phyloP scores from a whole-genome alignment of 176 grass and related monocot species.

The Urochloa ruziziensis region DNA sequence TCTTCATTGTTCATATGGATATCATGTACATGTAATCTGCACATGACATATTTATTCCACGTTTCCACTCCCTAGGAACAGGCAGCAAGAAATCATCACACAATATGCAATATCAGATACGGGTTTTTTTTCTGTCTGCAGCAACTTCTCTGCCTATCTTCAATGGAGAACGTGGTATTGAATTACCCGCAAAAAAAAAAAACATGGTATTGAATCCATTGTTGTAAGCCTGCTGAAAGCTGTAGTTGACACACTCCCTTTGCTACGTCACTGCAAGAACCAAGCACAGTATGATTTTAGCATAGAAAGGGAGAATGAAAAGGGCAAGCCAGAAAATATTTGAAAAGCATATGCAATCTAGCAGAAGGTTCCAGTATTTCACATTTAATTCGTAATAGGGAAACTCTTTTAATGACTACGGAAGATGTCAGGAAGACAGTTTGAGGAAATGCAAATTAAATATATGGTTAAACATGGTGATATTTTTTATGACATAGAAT shows the following conservation, averaged over 20 bases:
- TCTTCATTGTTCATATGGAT: not conserved
- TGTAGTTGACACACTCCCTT: not conserved
- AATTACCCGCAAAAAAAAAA: too few species aligned
- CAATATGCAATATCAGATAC: too few species aligned
- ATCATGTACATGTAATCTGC: not conserved
- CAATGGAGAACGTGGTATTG: not conserved
- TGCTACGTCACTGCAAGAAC: slow-evolving; percentile 26
- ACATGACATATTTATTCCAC: not conserved
- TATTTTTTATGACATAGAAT: not conserved
- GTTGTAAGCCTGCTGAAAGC: not conserved
- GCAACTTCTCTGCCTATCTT: not conserved
- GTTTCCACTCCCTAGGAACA: not conserved
- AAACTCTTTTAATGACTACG: not conserved
- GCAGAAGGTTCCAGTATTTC: not conserved
- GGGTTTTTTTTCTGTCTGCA: not conserved
- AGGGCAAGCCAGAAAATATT: not conserved
- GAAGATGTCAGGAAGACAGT: not conserved
- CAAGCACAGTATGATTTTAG: not conserved
- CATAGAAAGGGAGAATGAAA: not conserved
- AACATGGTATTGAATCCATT: not conserved
- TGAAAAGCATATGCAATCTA: not conserved
- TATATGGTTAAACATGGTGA: not conserved
- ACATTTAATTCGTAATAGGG: not conserved
- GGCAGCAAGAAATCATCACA: not conserved
- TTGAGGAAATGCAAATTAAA: not conserved